A percentile compares a stretch with the other conserved stretches of the same genome.
Conservation (phyloP, 148 eudicot species). For the Dianthus caryophyllus region DNA sequence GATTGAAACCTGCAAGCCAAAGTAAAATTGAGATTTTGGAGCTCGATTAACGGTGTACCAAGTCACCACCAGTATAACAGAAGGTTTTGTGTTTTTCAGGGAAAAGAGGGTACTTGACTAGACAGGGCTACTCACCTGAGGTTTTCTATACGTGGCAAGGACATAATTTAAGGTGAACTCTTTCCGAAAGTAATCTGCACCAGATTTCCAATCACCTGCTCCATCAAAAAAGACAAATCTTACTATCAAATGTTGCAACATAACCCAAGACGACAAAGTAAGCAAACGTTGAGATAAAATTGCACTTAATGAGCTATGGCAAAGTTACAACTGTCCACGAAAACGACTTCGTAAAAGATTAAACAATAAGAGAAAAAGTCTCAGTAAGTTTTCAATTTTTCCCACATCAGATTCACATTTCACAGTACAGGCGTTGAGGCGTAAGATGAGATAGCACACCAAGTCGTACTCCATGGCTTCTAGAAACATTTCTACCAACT, state of each 20-base stretch:
- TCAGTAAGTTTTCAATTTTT: background rate
- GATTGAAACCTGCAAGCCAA: slow-evolving; percentile 65
- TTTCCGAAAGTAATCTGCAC: slow-evolving; percentile 57
- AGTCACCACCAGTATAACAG: background rate
- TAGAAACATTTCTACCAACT: background rate
- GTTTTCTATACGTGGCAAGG: slow-evolving; percentile 76
- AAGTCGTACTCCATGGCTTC: background rate
- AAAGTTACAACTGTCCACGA: background rate
- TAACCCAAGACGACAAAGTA: background rate
- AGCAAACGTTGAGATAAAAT: background rate
- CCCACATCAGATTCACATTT: background rate
- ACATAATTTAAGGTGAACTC: slow-evolving; percentile 70
- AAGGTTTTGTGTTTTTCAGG: background rate
- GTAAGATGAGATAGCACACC: slow-evolving; percentile 3
- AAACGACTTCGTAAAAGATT: background rate
- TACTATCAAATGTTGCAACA: background rate
- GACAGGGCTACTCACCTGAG: slow-evolving; percentile 49
- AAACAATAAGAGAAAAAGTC: background rate
- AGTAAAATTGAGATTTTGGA: background rate
- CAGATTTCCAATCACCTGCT: slow-evolving; percentile 67
- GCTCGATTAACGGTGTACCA: background rate
- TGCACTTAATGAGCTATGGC: background rate
- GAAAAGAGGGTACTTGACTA: background rate
- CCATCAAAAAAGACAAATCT: slow-evolving; percentile 7
- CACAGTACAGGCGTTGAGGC: background rate